Evolutionary conservation across 2,329 filamentous ascomycete species (phyloP).

Genomic region (Fusarium guadeloupense): DNA sequence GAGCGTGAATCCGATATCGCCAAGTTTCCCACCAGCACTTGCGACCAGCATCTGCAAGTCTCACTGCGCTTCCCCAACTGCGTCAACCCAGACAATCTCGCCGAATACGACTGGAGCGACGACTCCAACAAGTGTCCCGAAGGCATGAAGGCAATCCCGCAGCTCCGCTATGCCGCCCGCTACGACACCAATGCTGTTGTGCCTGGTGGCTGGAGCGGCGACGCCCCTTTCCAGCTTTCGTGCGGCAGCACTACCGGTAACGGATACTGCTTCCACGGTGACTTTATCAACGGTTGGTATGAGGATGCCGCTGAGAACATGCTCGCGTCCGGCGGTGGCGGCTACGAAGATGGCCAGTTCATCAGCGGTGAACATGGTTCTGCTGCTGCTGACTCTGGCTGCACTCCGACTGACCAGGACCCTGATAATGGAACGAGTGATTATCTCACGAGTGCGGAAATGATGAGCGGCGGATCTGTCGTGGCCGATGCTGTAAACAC

Average conservation of each 20-base stretch:
- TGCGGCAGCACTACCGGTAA: slow-evolving; percentile 49
- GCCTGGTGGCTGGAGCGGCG: slow-evolving; percentile 54
- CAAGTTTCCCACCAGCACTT: slow-evolving; percentile 8
- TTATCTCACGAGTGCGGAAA: no score
- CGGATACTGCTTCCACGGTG: slow-evolving; percentile 56
- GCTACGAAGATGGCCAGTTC: no score
- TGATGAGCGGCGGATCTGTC: no score
- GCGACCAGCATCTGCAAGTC: slow-evolving; percentile 7
- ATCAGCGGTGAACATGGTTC: no score
- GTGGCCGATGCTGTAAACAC: no score
- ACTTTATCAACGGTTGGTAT: slow-evolving; percentile 58
- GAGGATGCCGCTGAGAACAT: slow-evolving; percentile 46
- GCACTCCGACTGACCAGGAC: no score
- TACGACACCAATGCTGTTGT: slow-evolving; percentile 54
- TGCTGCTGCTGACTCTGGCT: no score
- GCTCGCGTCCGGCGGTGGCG: no score
- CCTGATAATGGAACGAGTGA: no score
- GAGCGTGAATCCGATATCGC: slow-evolving; percentile 24
- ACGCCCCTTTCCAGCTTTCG: slow-evolving; percentile 53
- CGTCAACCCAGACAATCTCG: not conserved
- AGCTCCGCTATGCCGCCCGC: slow-evolving; percentile 56
- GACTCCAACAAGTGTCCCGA: slow-evolving; percentile 49
- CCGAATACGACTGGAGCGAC: no score
- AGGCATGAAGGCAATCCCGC: slow-evolving; percentile 56
- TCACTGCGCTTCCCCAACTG: slow-evolving; percentile 6